Base-by-base conservation (phyloP, 495 filamentous ascomycete genomes). In the Jackrogersella minutella region DNA sequence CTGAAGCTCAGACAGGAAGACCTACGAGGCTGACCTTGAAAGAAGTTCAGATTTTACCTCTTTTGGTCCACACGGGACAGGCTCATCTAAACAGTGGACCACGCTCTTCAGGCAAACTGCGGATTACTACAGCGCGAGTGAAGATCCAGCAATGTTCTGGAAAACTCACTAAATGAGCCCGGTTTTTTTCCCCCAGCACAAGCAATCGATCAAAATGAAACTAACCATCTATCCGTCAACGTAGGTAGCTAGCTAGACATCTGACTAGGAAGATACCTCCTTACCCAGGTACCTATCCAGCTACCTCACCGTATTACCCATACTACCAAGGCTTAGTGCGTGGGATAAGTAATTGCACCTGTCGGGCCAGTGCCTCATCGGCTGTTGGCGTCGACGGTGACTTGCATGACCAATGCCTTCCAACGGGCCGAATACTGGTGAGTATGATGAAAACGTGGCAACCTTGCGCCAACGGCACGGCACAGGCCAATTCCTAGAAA, bases 351-450 rank as follows among this genome's bases (percentile, higher is more conserved):
- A 58, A 58, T 62, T 47, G 33, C 43, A 57, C 13, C 11, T 52
- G 16, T 52, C 62, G 22, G 31, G 47, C 54, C 31, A 59, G 40
- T 39, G 56, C 58, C 47, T 63, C 54, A 13, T 46, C 60, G 60
- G 60, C 66, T 69, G 66, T 64, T 69, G 60, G 50, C 30, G 14
- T 69, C n/a, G 36, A 44, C 36, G 33, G 60, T 39, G 43, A 39
- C 60, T 52, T 64, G 66, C 66, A 69, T 69, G 50, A 64, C 24
- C 37, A 64, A 5, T 64, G 52, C 50, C 49, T 36, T 60, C 22
- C 60, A 69, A 64, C 71, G 71, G 71, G 57, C 71, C 71, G 71
- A 73, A 73, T 73, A 63, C 57, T 65, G 52, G 13, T 65, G 53
- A 57, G 47, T 41, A 52, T 52, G 55, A 58, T 64, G 44, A 73